These are phyloP conservation scores for Pythium oligandrum DNA, from an alignment of 352 stramenopile genomes.

Conservation along the genomic window DNA sequence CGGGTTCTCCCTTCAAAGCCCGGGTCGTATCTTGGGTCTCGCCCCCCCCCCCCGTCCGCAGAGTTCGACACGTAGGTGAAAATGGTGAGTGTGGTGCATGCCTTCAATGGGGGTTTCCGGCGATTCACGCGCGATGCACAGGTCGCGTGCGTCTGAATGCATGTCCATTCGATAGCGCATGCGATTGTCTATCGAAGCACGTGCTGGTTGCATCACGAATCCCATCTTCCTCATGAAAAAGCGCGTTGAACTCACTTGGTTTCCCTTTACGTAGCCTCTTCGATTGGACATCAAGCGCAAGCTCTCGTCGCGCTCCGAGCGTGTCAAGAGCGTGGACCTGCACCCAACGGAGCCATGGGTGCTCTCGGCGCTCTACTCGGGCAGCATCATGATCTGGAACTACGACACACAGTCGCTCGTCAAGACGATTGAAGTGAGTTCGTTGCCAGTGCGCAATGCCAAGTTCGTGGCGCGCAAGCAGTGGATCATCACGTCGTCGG, in stretches of 20 bases:
- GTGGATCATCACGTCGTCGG: conserved; percentile 94
- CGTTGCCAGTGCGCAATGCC: conserved; percentile 92
- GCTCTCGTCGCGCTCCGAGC: conserved; percentile 93
- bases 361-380: conserved; percentile 96
- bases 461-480: conserved; percentile 97
- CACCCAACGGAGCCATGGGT: conserved; percentile 98
- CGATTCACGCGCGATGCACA: background rate
- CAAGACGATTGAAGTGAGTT: conserved; percentile 98
- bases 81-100: conserved; percentile 12
- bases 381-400: conserved; percentile 99
- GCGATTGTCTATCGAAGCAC: background rate
- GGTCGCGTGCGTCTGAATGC: background rate
- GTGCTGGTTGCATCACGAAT: background rate
- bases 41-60: too few relatives aligned
- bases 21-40: too few relatives aligned
- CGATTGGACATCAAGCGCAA: conserved; percentile 91
- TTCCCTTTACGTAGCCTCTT: conserved; percentile 40
- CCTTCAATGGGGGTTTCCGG: background rate
- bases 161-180: conserved; percentile 4
- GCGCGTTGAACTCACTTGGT: background rate
- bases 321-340: conserved; percentile 98
- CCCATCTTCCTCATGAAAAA: background rate
- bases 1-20: too few relatives aligned
- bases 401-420: conserved; percentile 92
- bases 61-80: conserved; percentile 19